Evolutionary conservation across 148 eudicot species (phyloP).

Genomic region (Nyssa sinensis): DNA sequence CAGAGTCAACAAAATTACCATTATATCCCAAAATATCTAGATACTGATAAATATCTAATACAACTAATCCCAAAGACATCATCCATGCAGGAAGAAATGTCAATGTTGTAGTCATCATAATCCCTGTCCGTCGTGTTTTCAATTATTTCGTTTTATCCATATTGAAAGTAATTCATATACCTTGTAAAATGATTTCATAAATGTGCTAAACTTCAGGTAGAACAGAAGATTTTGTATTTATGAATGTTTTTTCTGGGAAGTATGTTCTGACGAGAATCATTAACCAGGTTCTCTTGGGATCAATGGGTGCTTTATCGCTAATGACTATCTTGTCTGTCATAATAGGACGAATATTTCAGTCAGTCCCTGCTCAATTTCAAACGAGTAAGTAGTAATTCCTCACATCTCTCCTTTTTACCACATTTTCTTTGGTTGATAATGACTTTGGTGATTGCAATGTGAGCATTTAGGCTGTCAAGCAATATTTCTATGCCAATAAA

Average conservation of each 20-base stretch:
- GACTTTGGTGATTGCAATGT: too few species aligned
- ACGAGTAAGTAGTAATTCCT: conserved; percentile 61
- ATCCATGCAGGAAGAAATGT: too few species aligned
- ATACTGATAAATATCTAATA: too few species aligned
- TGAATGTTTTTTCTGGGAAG: background rate
- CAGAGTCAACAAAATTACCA: too few species aligned
- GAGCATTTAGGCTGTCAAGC: too few species aligned
- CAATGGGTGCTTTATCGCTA: conserved; percentile 90
- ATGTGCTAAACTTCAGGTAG: background rate
- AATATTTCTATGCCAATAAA: too few species aligned
- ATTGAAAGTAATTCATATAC: background rate
- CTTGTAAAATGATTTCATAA: too few species aligned
- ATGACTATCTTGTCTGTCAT: conserved; percentile 82
- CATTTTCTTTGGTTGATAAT: background rate
- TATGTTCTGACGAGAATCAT: conserved; percentile 15
- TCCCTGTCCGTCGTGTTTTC: too few species aligned
- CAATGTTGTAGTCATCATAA: too few species aligned
- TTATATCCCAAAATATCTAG: too few species aligned
- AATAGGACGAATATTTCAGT: conserved; percentile 86
- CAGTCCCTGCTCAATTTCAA: conserved; percentile 98
- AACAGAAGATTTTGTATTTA: background rate
- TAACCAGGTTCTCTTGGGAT: conserved; percentile 84
- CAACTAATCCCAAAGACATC: too few species aligned
- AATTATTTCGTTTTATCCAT: too few species aligned
- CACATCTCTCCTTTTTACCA: background rate